These are phyloP conservation scores for Haplographium delicatum DNA, from an alignment of 495 filamentous ascomycete genomes.

Conservation along the genomic window DNA sequence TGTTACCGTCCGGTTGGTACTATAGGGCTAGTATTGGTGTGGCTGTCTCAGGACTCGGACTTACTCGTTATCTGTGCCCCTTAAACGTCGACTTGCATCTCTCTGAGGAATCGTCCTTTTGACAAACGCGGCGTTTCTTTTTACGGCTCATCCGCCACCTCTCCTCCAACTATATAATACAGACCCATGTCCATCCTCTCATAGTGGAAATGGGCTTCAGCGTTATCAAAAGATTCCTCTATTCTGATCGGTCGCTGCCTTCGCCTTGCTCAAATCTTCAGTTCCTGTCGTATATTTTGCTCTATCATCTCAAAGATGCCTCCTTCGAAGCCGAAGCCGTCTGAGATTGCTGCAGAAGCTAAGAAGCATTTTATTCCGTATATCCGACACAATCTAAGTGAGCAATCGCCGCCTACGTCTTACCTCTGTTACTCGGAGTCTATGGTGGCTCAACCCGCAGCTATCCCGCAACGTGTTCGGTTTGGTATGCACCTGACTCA, in stretches of 20 bases:
- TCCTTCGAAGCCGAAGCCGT: slow-evolving; percentile 56
- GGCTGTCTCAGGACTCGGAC: background rate
- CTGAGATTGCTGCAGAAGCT: slow-evolving; percentile 64
- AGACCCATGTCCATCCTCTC: slow-evolving; percentile 13
- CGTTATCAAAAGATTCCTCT: background rate
- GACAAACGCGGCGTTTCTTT: slow-evolving; percentile 4
- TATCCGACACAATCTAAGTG: slow-evolving; percentile 45
- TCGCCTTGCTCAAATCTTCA: no score
- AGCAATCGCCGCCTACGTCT: slow-evolving; percentile 40
- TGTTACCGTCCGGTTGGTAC: background rate
- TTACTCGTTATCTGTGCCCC: background rate
- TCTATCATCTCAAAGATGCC: slow-evolving; percentile 41
- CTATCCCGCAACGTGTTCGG: slow-evolving; percentile 1
- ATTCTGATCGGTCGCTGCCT: no score
- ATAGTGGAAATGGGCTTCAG: background rate
- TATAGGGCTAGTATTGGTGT: background rate
- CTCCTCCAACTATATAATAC: slow-evolving; percentile 14
- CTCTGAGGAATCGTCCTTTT: slow-evolving; percentile 7
- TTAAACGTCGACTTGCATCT: background rate
- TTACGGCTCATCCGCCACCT: background rate
- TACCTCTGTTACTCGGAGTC: slow-evolving; percentile 30
- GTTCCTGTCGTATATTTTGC: no score
- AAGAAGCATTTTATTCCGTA: slow-evolving; percentile 58
- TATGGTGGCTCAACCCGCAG: background rate
- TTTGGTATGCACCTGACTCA: slow-evolving; percentile 20